Conservation (phyloP, 2,329 filamentous ascomycete species). For the Cladosporium phlei region DNA sequence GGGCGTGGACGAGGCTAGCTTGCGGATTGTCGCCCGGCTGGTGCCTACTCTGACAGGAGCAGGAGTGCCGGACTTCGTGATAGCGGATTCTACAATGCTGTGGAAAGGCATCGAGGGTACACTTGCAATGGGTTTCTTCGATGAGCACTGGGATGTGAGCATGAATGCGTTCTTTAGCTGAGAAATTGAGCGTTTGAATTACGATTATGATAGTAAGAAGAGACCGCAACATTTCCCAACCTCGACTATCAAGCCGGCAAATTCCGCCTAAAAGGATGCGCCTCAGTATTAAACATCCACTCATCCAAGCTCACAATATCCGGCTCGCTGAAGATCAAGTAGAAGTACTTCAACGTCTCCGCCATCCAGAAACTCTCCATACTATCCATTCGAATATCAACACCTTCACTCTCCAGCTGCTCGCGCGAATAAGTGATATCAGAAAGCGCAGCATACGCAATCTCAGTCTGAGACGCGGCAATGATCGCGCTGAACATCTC, state of each 20-base stretch:
- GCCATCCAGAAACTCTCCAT: slow-evolving; percentile 50
- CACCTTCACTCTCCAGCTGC: slow-evolving; percentile 29
- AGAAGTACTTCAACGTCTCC: slow-evolving; percentile 49
- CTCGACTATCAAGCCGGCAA: background rate
- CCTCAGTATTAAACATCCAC: slow-evolving; percentile 49
- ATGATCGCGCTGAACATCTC: slow-evolving; percentile 47
- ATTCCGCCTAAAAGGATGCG: slow-evolving; percentile 41
- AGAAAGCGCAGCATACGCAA: slow-evolving; percentile 43
- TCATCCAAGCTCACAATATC: slow-evolving; percentile 42
- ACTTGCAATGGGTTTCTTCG: slow-evolving; percentile 53
- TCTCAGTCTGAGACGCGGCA: slow-evolving; percentile 38
- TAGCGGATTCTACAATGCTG: slow-evolving; percentile 43
- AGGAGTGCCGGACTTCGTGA: slow-evolving; percentile 55
- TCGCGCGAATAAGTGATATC: slow-evolving; percentile 39
- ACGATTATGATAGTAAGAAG: too few relatives aligned
- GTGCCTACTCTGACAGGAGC: slow-evolving; percentile 53
- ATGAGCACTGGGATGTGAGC: slow-evolving; percentile 42
- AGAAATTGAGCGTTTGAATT: background rate
- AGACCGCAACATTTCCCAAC: background rate
- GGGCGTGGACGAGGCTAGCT: slow-evolving; percentile 46
- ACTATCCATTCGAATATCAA: slow-evolving; percentile 34
- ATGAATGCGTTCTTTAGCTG: slow-evolving; percentile 4
- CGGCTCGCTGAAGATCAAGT: slow-evolving; percentile 43
- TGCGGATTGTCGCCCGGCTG: slow-evolving; percentile 49
- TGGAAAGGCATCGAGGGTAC: slow-evolving; percentile 51